Conservation (phyloP, 305 asterid species). For the Salvia sclarea region DNA sequence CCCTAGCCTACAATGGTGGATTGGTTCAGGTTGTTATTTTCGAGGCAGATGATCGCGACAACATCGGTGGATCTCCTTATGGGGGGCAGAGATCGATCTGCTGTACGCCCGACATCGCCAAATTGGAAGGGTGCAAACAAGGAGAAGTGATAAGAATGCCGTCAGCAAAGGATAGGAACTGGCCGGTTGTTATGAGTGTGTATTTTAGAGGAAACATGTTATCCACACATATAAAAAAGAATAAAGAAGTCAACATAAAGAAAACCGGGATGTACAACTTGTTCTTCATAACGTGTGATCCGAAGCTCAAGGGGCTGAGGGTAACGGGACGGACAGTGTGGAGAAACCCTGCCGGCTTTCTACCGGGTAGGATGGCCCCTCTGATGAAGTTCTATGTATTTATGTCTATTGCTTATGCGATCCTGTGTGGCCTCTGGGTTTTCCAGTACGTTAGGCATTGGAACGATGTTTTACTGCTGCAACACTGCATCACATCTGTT, state of each 20-base stretch:
- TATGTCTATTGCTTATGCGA: constrained; percentile 72
- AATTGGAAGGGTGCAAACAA: constrained; percentile 90
- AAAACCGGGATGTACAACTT: constrained; percentile 95
- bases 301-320: constrained; percentile 74
- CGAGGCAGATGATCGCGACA: constrained; percentile 88
- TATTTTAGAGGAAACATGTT: constrained; percentile 63
- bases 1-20: constrained; percentile 63
- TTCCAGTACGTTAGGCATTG: constrained; percentile 76
- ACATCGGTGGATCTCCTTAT: constrained; percentile 95
- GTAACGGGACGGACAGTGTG: constrained; percentile 85
- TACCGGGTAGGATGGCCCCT: constrained; percentile 98
- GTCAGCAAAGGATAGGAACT: constrained; percentile 59
- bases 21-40: constrained; percentile 84
- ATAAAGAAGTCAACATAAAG: constrained; percentile 60
- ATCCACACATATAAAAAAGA: constrained; percentile 67
- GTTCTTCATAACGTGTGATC: constrained; percentile 93
- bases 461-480: constrained; percentile 83
- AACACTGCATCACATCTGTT: constrained; percentile 85
- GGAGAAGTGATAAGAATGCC: constrained; percentile 80
- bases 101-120: constrained; percentile 94
- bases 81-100: constrained; percentile 97
- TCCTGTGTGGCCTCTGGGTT: constrained; percentile 76
- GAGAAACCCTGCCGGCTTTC: constrained; percentile 89
- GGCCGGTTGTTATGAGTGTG: constrained; percentile 78
- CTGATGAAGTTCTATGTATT: constrained; percentile 74